Evolutionary conservation across 2,329 filamentous ascomycete genomes (phyloP).

Genomic region (Cordyceps pruinosa): DNA sequence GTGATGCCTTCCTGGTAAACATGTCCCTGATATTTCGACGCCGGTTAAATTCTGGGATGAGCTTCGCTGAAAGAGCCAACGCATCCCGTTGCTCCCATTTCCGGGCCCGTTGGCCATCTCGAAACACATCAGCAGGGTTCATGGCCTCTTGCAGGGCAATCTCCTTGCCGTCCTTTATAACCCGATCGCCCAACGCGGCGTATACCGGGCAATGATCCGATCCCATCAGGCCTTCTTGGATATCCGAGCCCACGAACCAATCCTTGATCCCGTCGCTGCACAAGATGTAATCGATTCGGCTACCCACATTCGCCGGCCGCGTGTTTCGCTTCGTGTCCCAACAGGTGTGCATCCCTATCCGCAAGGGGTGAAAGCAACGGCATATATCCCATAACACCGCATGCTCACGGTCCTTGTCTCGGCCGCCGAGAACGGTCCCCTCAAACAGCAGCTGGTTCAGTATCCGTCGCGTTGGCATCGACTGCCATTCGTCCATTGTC

Average conservation of each 20-base stretch:
- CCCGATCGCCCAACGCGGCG: slow-evolving; percentile 59
- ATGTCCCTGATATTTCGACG: slow-evolving; percentile 86
- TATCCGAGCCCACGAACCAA: slow-evolving; percentile 77
- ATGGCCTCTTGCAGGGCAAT: slow-evolving; percentile 62
- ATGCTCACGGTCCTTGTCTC: slow-evolving; percentile 61
- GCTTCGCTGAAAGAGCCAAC: slow-evolving; percentile 68
- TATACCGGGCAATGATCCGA: slow-evolving; percentile 97
- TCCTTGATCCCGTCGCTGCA: slow-evolving; percentile 70
- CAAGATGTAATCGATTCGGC: slow-evolving; percentile 88
- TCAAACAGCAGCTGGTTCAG: slow-evolving; percentile 81
- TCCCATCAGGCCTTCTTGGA: slow-evolving; percentile 88
- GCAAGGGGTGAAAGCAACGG: slow-evolving; percentile 69
- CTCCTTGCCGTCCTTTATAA: slow-evolving; percentile 43
- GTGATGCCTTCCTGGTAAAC: slow-evolving; percentile 55
- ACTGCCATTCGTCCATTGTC: slow-evolving; percentile 65
- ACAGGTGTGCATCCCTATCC: slow-evolving; percentile 90
- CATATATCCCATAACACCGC: slow-evolving; percentile 79
- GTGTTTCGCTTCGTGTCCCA: slow-evolving; percentile 95
- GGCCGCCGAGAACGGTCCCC: slow-evolving; percentile 58
- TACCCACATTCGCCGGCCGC: slow-evolving; percentile 90
- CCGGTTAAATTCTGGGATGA: slow-evolving; percentile 82
- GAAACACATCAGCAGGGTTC: slow-evolving; percentile 69
- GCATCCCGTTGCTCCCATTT: slow-evolving; percentile 62
- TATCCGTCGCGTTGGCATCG: slow-evolving; percentile 62
- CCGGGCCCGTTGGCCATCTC: slow-evolving; percentile 55